Evolutionary conservation across 306 rosid genomes (phyloP), one percentile per base, ranked within the genome.

Genomic region (Macrotyloma uniflorum): DNA sequence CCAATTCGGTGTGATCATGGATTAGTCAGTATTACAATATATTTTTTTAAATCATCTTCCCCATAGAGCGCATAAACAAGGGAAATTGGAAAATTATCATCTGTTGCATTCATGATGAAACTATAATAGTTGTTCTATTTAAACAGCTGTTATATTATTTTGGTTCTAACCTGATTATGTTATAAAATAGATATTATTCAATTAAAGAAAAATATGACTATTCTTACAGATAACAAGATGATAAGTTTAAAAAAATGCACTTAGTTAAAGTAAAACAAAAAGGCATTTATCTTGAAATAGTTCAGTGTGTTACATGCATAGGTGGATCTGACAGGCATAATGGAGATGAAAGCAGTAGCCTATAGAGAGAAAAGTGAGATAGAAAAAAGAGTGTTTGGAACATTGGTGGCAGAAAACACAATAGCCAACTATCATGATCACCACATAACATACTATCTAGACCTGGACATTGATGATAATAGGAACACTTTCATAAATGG

Each of bases 321-420:
- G 98, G 96, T 91, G 55, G 97, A 81, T 51, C 81, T 94, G 70
- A 94, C 98, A 5, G 98, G 98, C 3, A 72, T 91, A 26, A 19
- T 88, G 59, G 89, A 87, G 68, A 83, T 88, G 87, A 91, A 91
- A 67, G 93, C 90, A 42, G 86, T 90, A 0, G 12, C 91, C 59
- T 88, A 89, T 72, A 88, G 64, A 83, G 72, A 78, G 0, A 81
- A 28, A 14, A 51, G 58, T 43, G 55, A 90, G 47, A 86, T 91
- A 69, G 82, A 20, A 0, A 81, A 81, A 43, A 79, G 55, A 5
- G 85, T 83, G 0, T 88, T 74, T 61, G 98, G 98, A 67, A 83
- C 88, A 3, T 72, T 91, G 30, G 93, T 94, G 30, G 76, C 98
- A 49, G 89, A 90, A 64, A 86, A 91, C 79, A 85, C 97, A 1